Evolutionary conservation across 2,329 filamentous ascomycete species (phyloP).

Genomic region (Diaporthe caulivora): DNA sequence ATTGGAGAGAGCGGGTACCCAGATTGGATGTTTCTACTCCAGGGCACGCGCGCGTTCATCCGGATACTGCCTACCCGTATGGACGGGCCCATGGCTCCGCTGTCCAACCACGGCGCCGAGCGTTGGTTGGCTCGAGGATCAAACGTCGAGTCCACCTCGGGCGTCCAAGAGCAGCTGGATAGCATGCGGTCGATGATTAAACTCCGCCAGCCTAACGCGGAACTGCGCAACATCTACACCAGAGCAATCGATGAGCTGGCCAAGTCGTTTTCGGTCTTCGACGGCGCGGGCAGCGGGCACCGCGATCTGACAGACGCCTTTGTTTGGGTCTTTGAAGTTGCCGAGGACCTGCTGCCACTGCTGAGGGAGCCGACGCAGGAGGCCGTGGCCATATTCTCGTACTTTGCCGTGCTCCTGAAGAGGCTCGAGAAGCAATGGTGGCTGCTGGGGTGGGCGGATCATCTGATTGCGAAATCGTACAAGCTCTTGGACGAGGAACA

Average conservation of each 20-base stretch:
- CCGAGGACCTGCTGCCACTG: conserved; percentile 1
- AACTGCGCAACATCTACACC: not conserved
- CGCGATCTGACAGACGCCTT: conserved; percentile 2
- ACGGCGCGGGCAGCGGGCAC: not conserved
- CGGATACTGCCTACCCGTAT: not conserved
- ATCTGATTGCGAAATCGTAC: not conserved
- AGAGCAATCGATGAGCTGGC: not conserved
- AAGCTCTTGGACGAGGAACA: not conserved
- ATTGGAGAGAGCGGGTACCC: conserved; percentile 2
- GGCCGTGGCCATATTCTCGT: not conserved
- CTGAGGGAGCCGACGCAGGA: not conserved
- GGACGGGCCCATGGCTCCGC: not conserved
- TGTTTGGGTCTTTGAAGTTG: conserved; percentile 6
- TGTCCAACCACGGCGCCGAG: conserved; percentile 4
- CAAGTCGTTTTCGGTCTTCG: not conserved
- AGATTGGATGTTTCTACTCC: not conserved
- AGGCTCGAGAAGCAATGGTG: not conserved
- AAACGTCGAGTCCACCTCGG: not conserved
- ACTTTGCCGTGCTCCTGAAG: not conserved
- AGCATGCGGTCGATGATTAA: not conserved
- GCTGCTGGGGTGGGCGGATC: conserved; percentile 10
- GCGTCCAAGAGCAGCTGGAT: not conserved
- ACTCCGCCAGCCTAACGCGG: not conserved
- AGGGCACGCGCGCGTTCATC: not conserved
- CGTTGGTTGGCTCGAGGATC: not conserved